Percentiles rank a stretch among this genome's conserved stretches.
Conservation (phyloP, 2,329 filamentous ascomycete genomes). For the Pleomassaria siparia region DNA sequence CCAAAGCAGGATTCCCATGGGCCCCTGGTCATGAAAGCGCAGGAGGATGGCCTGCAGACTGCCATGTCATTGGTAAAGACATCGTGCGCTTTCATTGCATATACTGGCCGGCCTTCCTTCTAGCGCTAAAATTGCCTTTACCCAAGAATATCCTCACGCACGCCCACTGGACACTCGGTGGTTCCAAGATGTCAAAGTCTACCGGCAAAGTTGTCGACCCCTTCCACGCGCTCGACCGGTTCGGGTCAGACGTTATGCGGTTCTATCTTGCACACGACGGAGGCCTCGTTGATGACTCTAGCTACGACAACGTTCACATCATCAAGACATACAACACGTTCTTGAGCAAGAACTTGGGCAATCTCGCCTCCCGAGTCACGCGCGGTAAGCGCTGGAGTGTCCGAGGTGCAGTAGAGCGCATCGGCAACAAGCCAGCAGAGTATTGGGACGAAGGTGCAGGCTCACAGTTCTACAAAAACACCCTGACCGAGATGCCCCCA, state of each 20-base stretch:
- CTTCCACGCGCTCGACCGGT: constrained; percentile 85
- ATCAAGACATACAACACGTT: constrained; percentile 76
- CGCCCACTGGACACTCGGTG: constrained; percentile 92
- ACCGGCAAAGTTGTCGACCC: constrained; percentile 94
- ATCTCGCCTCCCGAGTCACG: constrained; percentile 72
- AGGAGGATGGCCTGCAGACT: constrained; percentile 83
- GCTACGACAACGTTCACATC: constrained; percentile 81
- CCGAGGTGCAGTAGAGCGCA: constrained; percentile 55
- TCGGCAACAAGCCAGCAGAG: constrained; percentile 27
- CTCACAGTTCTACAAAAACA: constrained; percentile 35
- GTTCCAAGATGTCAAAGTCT: constrained; percentile 95
- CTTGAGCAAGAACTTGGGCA: constrained; percentile 77
- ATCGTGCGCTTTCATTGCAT: constrained; percentile 93
- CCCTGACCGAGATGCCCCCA: constrained; percentile 36
- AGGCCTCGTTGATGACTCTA: constrained; percentile 73
- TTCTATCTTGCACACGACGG: constrained; percentile 86
- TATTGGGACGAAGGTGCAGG: constrained; percentile 32
- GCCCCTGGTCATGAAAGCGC: constrained; percentile 62
- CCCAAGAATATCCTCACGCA: constrained; percentile 83
- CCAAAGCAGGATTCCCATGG: constrained; percentile 84
- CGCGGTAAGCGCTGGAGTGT: constrained; percentile 71
- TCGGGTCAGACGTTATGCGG: constrained; percentile 82
- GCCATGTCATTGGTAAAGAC: constrained; percentile 94
- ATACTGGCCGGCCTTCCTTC: constrained; percentile 95
- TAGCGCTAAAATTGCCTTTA: constrained; percentile 79